Evolutionary conservation across 352 stramenopile species (phyloP).

Genomic region (Phytophthora aleatoria): DNA sequence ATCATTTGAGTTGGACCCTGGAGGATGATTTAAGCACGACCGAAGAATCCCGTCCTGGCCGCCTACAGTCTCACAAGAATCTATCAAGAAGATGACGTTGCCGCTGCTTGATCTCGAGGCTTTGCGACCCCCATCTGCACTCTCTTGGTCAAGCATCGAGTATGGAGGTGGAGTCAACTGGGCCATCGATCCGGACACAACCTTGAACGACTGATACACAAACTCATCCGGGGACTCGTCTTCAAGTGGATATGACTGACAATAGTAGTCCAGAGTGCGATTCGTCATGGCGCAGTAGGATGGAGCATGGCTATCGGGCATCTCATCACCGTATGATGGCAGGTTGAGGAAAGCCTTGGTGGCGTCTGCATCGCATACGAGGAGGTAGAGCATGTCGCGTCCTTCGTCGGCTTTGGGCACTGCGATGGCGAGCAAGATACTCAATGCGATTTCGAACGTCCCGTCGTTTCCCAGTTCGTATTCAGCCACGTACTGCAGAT

Average conservation of each 20-base stretch:
- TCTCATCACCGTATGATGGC: neutral
- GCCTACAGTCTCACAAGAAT: constrained; percentile 61
- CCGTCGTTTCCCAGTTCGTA: constrained; percentile 45
- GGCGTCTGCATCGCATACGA: constrained; percentile 46
- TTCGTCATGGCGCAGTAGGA: constrained; percentile 57
- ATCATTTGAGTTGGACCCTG: constrained; percentile 1
- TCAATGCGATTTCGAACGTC: constrained; percentile 48
- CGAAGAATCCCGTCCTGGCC: constrained; percentile 48
- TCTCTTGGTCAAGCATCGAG: constrained; percentile 1
- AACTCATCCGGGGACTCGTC: constrained; percentile 38
- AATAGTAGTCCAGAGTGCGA: constrained; percentile 55
- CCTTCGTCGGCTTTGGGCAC: constrained; percentile 24
- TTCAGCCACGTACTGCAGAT: constrained; percentile 41
- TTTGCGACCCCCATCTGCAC: neutral
- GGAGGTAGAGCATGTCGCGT: constrained; percentile 53
- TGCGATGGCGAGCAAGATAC: constrained; percentile 46
- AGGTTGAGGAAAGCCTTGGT: constrained; percentile 18
- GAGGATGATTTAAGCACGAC: constrained; percentile 42
- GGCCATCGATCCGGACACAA: constrained; percentile 24
- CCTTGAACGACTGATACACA: constrained; percentile 48
- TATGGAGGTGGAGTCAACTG: constrained; percentile 1
- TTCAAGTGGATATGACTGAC: constrained; percentile 49
- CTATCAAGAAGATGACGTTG: constrained; percentile 51
- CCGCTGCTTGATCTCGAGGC: constrained; percentile 1
- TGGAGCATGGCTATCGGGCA: constrained; percentile 19